Evolutionary conservation across 202 grass and related monocot genomes (phyloP).

Genomic region (Saccharum hybrid): DNA sequence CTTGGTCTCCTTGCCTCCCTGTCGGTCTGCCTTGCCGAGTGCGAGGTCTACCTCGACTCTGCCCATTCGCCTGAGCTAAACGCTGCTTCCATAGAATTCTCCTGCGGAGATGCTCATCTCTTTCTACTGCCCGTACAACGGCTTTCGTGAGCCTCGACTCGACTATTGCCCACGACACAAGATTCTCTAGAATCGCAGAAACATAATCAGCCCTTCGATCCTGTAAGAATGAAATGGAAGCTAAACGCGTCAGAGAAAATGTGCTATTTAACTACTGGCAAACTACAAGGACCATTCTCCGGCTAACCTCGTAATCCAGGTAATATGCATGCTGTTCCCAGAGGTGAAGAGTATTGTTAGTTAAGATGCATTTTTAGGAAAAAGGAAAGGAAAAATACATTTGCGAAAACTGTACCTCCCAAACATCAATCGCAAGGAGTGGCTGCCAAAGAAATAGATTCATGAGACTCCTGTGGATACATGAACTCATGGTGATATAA

Average conservation of each 20-base stretch:
- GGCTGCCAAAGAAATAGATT: conserved; percentile 70
- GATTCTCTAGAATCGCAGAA: conserved; percentile 72
- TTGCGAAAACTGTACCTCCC: conserved; percentile 68
- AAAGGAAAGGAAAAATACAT: conserved; percentile 3
- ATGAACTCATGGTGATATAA: not conserved
- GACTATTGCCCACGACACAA: conserved; percentile 83
- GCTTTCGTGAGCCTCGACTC: conserved; percentile 62
- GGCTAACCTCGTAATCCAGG: conserved; percentile 87
- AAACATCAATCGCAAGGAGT: conserved; percentile 88
- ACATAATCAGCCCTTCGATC: conserved; percentile 78
- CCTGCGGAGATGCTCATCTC: conserved; percentile 35
- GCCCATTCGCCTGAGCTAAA: conserved; percentile 23
- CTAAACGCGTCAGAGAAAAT: not conserved
- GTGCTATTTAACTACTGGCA: not conserved
- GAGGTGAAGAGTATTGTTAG: conserved; percentile 20
- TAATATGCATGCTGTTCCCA: conserved; percentile 81
- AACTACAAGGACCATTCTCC: conserved; percentile 1
- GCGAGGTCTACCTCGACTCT: conserved; percentile 9
- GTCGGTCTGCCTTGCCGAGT: not conserved
- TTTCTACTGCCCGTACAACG: conserved; percentile 45
- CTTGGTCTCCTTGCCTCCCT: conserved; percentile 39
- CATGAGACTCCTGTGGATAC: conserved; percentile 31
- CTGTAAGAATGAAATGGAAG: conserved; percentile 47
- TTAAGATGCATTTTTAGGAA: not conserved
- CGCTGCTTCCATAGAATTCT: conserved; percentile 40